Conservation (phyloP, 129 eudicot species). For the Flaveria brownii region DNA sequence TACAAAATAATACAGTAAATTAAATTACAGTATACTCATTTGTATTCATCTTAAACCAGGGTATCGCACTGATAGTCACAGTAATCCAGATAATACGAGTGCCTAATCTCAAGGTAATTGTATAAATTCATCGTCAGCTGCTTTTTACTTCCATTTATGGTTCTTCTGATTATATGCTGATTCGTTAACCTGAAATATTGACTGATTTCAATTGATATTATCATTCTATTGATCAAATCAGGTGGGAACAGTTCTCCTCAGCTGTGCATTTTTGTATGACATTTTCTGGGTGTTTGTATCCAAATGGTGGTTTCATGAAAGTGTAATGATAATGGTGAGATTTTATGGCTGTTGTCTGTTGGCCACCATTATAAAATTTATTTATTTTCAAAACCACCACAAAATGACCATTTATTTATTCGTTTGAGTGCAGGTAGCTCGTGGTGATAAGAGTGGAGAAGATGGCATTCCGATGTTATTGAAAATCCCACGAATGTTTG, state of each 20-base stretch:
- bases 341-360: slow-evolving; percentile 10
- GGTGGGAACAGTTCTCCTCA: slow-evolving; percentile 97
- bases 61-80: slow-evolving; percentile 91
- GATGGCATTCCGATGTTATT: slow-evolving; percentile 98
- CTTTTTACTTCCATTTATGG: slow-evolving; percentile 25
- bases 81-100: slow-evolving; percentile 95
- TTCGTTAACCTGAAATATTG: slow-evolving; percentile 15
- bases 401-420: slow-evolving; percentile 4
- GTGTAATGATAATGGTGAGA: slow-evolving; percentile 99
- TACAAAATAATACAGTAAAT: slow-evolving; percentile 13
- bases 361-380: background rate
- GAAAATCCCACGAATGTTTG: slow-evolving; percentile 97
- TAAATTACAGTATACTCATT: slow-evolving; percentile 17
- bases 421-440: slow-evolving; percentile 67
- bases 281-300: slow-evolving; percentile 99
- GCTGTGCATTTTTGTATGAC: slow-evolving; percentile 95
- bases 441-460: slow-evolving; percentile 97
- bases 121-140: slow-evolving; percentile 17
- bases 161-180: slow-evolving; percentile 7
- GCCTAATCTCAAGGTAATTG: slow-evolving; percentile 89
- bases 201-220: background rate
- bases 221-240: slow-evolving; percentile 33
- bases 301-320: slow-evolving; percentile 80
- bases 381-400: background rate
- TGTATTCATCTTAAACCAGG: slow-evolving; percentile 53